A percentile compares a stretch with the other conserved stretches of the same genome.
Conservation (phyloP, 2,329 filamentous ascomycete species). For the Beauveria pseudobassiana region DNA sequence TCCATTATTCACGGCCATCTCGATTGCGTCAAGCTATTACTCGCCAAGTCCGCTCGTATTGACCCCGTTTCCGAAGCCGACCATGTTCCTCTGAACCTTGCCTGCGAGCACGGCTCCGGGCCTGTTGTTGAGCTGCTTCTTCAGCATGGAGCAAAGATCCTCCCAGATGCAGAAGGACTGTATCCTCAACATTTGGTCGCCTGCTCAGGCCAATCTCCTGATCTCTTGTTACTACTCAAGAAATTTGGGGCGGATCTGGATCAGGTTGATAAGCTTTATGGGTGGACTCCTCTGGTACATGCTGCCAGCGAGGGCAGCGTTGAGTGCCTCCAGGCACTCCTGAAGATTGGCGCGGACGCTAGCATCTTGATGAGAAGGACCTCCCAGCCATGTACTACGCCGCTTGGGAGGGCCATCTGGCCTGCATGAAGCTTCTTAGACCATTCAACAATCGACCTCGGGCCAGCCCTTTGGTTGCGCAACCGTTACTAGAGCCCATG, state of each 20-base stretch:
- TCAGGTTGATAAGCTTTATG: constrained; percentile 90
- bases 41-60: constrained; percentile 72
- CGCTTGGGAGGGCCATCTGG: constrained; percentile 92
- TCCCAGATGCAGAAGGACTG: constrained; percentile 92
- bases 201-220: constrained; percentile 73
- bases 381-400: constrained; percentile 97
- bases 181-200: constrained; percentile 97
- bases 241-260: constrained; percentile 84
- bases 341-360: constrained; percentile 71
- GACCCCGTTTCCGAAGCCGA: constrained; percentile 81
- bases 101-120: constrained; percentile 86
- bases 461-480: constrained; percentile 37
- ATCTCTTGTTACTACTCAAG: constrained; percentile 72
- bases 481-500: constrained; percentile 36
- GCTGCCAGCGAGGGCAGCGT: constrained; percentile 95
- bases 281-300: constrained; percentile 95
- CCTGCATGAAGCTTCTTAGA: constrained; percentile 84
- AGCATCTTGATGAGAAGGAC: constrained; percentile 81
- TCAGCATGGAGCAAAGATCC: constrained; percentile 68
- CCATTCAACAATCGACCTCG: constrained; percentile 42
- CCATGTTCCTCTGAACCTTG: constrained; percentile 88
- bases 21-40: constrained; percentile 69
- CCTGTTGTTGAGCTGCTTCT: constrained; percentile 80
- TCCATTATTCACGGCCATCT: constrained; percentile 84
- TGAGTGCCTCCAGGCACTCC: constrained; percentile 71